phyloP scores from a whole-genome alignment of 441 rosid species.

The Erodium texanum region DNA sequence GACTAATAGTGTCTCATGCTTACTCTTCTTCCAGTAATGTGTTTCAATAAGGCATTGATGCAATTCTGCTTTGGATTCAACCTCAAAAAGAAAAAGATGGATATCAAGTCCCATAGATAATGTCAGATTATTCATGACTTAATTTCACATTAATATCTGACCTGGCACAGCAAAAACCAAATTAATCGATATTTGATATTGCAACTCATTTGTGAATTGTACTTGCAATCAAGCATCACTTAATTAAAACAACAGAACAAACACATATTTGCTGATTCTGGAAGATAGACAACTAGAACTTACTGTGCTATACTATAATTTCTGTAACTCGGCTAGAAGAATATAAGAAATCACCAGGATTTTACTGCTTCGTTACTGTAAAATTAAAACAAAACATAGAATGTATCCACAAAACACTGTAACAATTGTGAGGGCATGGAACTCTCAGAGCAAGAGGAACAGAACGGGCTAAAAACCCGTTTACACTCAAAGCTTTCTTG shows the following conservation, averaged over 20 bases:
- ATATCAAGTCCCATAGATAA: too few relatives aligned
- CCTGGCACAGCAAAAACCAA: neutral
- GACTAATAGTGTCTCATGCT: too few relatives aligned
- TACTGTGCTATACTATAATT: neutral
- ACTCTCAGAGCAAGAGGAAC: neutral
- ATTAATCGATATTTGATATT: neutral
- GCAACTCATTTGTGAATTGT: neutral
- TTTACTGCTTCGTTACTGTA: neutral
- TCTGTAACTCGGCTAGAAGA: neutral
- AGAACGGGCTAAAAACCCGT: slow-evolving; percentile 21
- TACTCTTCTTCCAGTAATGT: too few relatives aligned
- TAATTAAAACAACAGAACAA: too few relatives aligned
- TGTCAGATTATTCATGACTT: too few relatives aligned
- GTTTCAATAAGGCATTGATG: too few relatives aligned
- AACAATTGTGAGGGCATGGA: neutral
- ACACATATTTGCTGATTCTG: neutral
- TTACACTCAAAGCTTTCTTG: slow-evolving; percentile 16
- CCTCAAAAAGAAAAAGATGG: too few relatives aligned
- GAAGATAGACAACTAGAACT: neutral
- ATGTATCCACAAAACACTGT: neutral
- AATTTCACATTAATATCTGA: too few relatives aligned
- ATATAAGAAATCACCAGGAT: neutral
- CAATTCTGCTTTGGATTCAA: too few relatives aligned
- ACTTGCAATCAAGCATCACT: too few relatives aligned
- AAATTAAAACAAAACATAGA: neutral